Conservation (phyloP, 1,284 basidiomycete genomes). For the Testicularia cyperi region DNA sequence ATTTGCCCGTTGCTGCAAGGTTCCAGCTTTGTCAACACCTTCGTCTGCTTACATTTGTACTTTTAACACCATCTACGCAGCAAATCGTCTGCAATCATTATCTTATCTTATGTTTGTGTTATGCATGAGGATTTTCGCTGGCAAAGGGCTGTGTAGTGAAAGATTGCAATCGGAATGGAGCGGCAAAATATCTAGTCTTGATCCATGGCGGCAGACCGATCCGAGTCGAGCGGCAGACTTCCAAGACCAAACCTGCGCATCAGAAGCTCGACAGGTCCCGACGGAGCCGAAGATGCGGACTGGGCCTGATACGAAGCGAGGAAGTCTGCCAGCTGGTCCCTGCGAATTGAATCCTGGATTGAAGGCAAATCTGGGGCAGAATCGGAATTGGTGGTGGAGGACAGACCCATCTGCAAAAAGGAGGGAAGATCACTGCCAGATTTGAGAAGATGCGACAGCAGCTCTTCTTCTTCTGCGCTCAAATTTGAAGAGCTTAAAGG, state of each 20-base stretch:
- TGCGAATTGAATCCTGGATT: background rate
- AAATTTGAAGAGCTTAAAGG: too few relatives aligned
- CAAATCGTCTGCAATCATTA: too few relatives aligned
- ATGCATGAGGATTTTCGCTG: background rate
- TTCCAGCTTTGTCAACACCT: too few relatives aligned
- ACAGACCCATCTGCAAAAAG: conserved; percentile 1
- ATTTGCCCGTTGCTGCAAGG: too few relatives aligned
- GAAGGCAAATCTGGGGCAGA: too few relatives aligned
- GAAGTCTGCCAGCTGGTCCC: conserved; percentile 15
- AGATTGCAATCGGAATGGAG: too few relatives aligned
- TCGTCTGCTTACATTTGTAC: too few relatives aligned
- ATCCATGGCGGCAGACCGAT: background rate
- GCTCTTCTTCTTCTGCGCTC: conserved; percentile 14
- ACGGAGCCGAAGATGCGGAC: conserved; percentile 1
- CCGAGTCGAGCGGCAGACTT: conserved; percentile 12
- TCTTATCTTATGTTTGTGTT: too few relatives aligned
- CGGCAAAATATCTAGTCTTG: background rate
- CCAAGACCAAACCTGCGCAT: conserved; percentile 30
- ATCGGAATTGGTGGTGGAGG: background rate
- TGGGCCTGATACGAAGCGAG: conserved; percentile 26
- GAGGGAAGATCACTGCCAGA: conserved; percentile 15
- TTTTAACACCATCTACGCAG: too few relatives aligned
- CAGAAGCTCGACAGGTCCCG: conserved; percentile 21
- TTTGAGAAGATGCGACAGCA: conserved; percentile 16
- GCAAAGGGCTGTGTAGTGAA: background rate